Evolutionary conservation across 2,329 filamentous ascomycete genomes (phyloP).

Genomic region (Botryosphaeria dothidea): DNA sequence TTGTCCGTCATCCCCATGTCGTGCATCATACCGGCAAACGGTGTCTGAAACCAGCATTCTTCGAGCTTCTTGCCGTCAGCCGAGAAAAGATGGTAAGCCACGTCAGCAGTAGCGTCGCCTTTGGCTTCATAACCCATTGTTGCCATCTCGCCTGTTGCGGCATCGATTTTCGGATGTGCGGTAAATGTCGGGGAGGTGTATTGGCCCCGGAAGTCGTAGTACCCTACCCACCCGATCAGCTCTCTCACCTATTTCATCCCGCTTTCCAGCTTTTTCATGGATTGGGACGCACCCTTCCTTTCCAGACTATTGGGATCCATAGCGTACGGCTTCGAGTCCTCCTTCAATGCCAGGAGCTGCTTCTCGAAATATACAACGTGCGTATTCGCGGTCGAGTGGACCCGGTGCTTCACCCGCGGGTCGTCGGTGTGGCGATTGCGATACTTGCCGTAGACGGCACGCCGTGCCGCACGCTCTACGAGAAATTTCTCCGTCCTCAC

Average conservation of each 20-base stretch:
- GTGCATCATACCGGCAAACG: no score
- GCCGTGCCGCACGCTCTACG: background rate
- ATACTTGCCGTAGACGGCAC: background rate
- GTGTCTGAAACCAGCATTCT: no score
- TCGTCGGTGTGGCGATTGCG: background rate
- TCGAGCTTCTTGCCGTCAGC: no score
- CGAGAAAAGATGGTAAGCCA: no score
- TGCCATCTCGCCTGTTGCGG: background rate
- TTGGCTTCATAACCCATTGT: background rate
- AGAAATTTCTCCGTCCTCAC: background rate
- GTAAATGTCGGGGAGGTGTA: background rate
- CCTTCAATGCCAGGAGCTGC: background rate
- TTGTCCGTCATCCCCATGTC: no score
- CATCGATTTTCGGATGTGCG: background rate
- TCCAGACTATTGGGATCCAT: background rate
- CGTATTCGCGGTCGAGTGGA: background rate
- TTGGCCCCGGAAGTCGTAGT: background rate
- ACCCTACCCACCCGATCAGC: no score
- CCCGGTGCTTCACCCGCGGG: background rate
- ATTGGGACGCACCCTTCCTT: no score
- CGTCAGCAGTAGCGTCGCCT: no score
- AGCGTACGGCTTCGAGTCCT: background rate
- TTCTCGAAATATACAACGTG: background rate
- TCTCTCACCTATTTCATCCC: no score
- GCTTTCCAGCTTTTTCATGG: no score